Evolutionary conservation across 768 basidiomycete species (phyloP), one percentile per base, ranked within the genome.

Genomic region (Stropharia rugosoannulata): DNA sequence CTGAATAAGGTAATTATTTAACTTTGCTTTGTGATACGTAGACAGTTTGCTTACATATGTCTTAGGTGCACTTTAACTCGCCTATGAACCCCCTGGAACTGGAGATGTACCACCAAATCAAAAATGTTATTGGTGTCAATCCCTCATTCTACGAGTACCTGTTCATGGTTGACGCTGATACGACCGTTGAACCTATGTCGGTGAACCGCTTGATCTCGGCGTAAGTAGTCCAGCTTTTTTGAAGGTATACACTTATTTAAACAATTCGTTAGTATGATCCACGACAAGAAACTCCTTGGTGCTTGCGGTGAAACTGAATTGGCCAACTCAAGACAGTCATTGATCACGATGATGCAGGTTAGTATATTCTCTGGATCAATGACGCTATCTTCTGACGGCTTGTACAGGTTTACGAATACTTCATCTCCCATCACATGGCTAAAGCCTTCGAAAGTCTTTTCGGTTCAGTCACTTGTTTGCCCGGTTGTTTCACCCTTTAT

Each of bases 41-140:
- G 15, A n/a, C 11, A 41, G 60, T 41, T 57, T 40, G 47, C 51
- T 29, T 52, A 39, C 50, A 16, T 22, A 22, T 3, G 38, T 1
- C 25, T 5, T 57, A 94, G 93, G 97, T 98, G 43, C 97, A 98
- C 72, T 98, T 96, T 73, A 93, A 95, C 69, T 72, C 93, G 18
- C 88, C 95, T 0, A 98, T 99, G 97, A 93, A 90, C 65, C 97
- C 97, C 0, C 73, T 96, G 59, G 97, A 99, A 73, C 74, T 99
- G 51, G 97, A 99, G 76, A 96, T 99, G 77, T 98, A 95, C 68
- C 97, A 98, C 69, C 97, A 99, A 72, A 95, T 98, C 80, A 94
- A 98, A 82, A 99, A 99, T 66, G 95, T 98, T 51, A 98, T 99
- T 64, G 97, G 97, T 71, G 94, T 99, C 66, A 97, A 99, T 72